Evolutionary conservation across 2,329 filamentous ascomycete species (phyloP).

Genomic region (Venturia oleaginea): DNA sequence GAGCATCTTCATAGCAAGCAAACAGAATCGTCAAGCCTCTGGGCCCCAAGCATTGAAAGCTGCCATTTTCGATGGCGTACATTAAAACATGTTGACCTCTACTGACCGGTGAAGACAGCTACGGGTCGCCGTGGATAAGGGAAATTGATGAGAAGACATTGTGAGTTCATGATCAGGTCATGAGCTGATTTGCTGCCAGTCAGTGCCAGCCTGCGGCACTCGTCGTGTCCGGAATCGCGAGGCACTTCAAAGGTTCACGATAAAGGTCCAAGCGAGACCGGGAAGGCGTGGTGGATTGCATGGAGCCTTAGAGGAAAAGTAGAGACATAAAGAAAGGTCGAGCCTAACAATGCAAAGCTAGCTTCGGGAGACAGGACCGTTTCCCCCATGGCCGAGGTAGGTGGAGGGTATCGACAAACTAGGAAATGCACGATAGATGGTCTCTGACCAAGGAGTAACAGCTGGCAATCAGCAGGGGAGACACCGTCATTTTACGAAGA

Average conservation of each 20-base stretch:
- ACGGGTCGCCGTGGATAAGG: background rate
- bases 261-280: background rate
- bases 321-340: background rate
- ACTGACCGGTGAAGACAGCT: background rate
- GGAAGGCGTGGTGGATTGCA: background rate
- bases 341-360: background rate
- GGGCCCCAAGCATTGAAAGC: background rate
- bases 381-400: background rate
- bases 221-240: background rate
- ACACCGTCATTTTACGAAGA: background rate
- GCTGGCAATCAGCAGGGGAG: background rate
- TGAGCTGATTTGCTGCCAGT: background rate
- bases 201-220: background rate
- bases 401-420: background rate
- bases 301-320: background rate
- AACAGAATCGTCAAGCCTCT: background rate
- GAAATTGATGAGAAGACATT: background rate
- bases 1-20: background rate
- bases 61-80: background rate
- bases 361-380: background rate
- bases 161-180: background rate
- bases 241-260: background rate
- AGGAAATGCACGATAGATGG: slow-evolving; percentile 9
- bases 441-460: background rate
- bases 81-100: background rate